phyloP scores from a whole-genome alignment of 2,329 filamentous ascomycete genomes.

The Diaporthe capsici region DNA sequence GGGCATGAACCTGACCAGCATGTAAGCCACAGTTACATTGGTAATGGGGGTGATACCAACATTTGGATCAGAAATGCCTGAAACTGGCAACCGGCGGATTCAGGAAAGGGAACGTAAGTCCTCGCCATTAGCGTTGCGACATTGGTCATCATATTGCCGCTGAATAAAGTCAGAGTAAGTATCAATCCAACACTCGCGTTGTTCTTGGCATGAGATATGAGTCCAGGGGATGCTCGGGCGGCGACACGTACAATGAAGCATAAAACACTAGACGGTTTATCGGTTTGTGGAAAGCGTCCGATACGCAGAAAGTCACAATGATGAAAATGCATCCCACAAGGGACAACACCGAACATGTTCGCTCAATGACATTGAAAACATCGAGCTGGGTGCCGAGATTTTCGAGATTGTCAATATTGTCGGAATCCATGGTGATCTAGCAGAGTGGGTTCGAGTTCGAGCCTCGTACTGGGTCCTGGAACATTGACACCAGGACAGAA shows the following conservation, averaged over 20 bases:
- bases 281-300: conserved; percentile 82
- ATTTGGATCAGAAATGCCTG: conserved; percentile 88
- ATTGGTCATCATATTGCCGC: conserved; percentile 83
- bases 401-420: conserved; percentile 11
- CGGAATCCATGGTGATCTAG: conserved; percentile 34
- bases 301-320: conserved; percentile 78
- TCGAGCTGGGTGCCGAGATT: conserved; percentile 56
- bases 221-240: background rate
- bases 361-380: conserved; percentile 74
- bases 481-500: background rate
- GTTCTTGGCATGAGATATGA: background rate
- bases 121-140: conserved; percentile 81
- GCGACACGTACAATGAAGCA: conserved; percentile 69
- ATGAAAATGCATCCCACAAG: conserved; percentile 80
- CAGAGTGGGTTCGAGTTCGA: background rate
- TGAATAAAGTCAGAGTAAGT: conserved; percentile 27
- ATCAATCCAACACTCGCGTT: background rate
- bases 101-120: conserved; percentile 65
- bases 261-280: conserved; percentile 90
- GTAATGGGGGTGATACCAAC: conserved; percentile 62
- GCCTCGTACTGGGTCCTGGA: background rate
- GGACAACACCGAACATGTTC: conserved; percentile 79
- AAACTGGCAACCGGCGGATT: conserved; percentile 74
- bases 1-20: conserved; percentile 77
- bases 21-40: background rate